Evolutionary conservation across 257 asterid species (phyloP).

Genomic region (Jaltomata sinuosa): DNA sequence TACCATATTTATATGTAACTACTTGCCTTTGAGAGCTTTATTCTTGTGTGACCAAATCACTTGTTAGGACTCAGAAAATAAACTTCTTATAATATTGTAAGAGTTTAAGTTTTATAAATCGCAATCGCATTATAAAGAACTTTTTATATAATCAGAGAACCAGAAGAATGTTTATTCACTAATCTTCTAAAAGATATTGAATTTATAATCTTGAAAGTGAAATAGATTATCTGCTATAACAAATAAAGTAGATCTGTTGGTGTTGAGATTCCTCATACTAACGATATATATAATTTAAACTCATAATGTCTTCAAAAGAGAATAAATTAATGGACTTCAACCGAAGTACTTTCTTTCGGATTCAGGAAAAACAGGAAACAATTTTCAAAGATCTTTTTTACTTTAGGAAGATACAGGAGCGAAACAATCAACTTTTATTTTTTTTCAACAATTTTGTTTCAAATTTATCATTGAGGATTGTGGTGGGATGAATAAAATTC

Average conservation of each 20-base stretch:
- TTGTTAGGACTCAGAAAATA: slow-evolving; percentile 18
- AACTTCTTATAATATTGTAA: background rate
- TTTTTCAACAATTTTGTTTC: slow-evolving; percentile 5
- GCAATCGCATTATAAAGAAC: background rate
- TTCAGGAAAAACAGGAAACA: too few species aligned
- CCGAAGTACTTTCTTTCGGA: too few species aligned
- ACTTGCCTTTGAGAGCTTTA: slow-evolving; percentile 7
- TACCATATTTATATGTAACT: background rate
- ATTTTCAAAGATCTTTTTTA: too few species aligned
- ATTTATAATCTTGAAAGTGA: background rate
- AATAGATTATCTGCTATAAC: background rate
- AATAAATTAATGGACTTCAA: slow-evolving; percentile 13
- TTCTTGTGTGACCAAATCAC: slow-evolving; percentile 12
- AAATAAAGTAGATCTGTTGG: background rate
- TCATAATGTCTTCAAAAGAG: slow-evolving; percentile 13
- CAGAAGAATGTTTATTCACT: background rate
- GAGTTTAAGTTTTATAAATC: background rate
- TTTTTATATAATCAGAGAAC: background rate
- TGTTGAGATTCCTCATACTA: background rate
- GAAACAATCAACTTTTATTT: too few species aligned
- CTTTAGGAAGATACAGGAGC: too few species aligned
- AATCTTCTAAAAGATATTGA: background rate
- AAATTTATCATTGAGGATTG: background rate
- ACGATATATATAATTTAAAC: background rate
- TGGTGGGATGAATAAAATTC: background rate